Conservation (phyloP, 768 basidiomycete species). For the Boletus barrowsii region DNA sequence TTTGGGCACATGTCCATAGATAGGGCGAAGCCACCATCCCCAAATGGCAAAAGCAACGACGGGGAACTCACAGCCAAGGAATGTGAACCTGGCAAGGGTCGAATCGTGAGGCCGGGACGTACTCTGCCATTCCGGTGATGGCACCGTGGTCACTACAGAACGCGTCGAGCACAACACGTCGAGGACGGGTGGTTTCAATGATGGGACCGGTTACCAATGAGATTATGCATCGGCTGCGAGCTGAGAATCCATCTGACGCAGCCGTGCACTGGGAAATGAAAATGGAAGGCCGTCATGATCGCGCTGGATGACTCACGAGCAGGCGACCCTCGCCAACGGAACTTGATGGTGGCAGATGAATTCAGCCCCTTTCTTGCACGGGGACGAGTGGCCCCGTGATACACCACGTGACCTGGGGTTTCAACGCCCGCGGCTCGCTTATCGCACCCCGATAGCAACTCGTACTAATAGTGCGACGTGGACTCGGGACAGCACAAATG, state of each 20-base stretch:
- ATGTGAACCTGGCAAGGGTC: slow-evolving; percentile 7
- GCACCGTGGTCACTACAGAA: no score
- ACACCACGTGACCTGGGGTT: slow-evolving; percentile 20
- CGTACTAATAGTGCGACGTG: not conserved
- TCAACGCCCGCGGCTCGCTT: slow-evolving; percentile 21
- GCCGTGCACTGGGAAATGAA: slow-evolving; percentile 13
- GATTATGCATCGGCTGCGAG: slow-evolving; percentile 17
- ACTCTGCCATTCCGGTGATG: no score
- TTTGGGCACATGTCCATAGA: slow-evolving; percentile 14
- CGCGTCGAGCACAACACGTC: not conserved
- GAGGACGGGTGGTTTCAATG: not conserved
- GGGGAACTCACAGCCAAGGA: slow-evolving; percentile 18
- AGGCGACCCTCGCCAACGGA: slow-evolving; percentile 16
- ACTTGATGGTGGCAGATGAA: slow-evolving; percentile 10
- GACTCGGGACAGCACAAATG: slow-evolving; percentile 14
- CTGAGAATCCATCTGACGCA: slow-evolving; percentile 7
- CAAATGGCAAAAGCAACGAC: slow-evolving; percentile 17
- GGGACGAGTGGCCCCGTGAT: not conserved
- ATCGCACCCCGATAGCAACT: slow-evolving; percentile 1
- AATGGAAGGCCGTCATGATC: slow-evolving; percentile 19
- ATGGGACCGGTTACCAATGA: slow-evolving; percentile 6
- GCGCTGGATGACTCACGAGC: slow-evolving; percentile 1
- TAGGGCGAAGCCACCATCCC: slow-evolving; percentile 11
- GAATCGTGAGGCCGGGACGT: not conserved
- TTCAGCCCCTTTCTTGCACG: not conserved